Evolutionary conservation across 2,329 filamentous ascomycete genomes (phyloP).

Genomic region (Curvularia sp.): DNA sequence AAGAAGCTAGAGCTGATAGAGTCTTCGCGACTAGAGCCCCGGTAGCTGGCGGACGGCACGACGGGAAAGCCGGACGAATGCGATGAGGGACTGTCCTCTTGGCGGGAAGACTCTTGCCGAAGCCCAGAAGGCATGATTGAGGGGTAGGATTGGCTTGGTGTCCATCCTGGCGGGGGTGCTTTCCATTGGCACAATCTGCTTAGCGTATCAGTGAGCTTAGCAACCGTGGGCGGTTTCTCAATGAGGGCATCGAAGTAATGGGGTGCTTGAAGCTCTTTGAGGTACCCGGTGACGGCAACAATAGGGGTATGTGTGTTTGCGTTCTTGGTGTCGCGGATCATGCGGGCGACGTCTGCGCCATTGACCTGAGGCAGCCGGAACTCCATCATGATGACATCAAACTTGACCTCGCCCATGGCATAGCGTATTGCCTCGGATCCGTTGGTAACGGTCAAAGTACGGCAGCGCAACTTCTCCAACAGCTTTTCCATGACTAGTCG

Average conservation of each 20-base stretch:
- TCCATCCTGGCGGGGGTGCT: conserved; percentile 70
- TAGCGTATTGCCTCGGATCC: conserved; percentile 92
- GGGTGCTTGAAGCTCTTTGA: conserved; percentile 94
- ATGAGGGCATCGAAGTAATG: conserved; percentile 96
- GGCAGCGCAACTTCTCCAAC: conserved; percentile 91
- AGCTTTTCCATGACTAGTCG: conserved; percentile 99
- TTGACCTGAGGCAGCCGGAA: conserved; percentile 95
- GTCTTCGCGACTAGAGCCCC: conserved; percentile 82
- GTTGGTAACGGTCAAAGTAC: conserved; percentile 89
- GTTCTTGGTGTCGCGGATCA: conserved; percentile 97
- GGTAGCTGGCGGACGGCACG: conserved; percentile 76
- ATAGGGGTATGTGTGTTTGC: conserved; percentile 94
- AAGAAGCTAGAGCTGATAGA: conserved; percentile 89
- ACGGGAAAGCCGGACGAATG: conserved; percentile 77
- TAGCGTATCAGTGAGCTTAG: conserved; percentile 88
- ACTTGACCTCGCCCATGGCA: conserved; percentile 96
- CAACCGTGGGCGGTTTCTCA: conserved; percentile 93
- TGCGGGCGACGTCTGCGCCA: conserved; percentile 92
- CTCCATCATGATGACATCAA: conserved; percentile 98
- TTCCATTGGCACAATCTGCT: conserved; percentile 93
- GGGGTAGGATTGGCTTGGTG: conserved; percentile 46
- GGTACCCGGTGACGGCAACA: conserved; percentile 93
- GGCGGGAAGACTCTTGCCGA: conserved; percentile 67
- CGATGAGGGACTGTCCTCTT: conserved; percentile 83
- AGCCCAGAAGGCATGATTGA: conserved; percentile 66